Base-by-base conservation (phyloP, 257 asterid genomes). In the Handroanthus guayacan region DNA sequence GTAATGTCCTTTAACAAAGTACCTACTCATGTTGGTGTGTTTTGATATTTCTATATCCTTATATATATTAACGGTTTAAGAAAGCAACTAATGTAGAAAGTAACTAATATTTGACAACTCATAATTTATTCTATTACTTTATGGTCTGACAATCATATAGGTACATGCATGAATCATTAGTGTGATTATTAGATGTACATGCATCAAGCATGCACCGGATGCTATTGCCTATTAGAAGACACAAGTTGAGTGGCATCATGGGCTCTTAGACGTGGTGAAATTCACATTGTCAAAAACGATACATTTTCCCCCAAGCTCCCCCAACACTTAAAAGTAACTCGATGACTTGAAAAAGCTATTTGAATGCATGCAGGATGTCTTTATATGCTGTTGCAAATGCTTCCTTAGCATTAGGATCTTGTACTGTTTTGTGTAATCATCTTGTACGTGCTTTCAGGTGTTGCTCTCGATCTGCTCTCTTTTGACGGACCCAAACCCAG, bases 401-500 rank as follows among this genome's bases (percentile, higher is more conserved):
- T n/a, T 11, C 12, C 16, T 39, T 3, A 5, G 43, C 9, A 58
- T 25, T 58, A 1, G 41, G 43, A 58, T 9, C 65, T 9, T 31
- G 31, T 6, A 3, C 47, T 71, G 45, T 8, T 11, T 14, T 6
- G 5, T 11, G 36, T 55, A 75, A 55, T 20, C 6, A 41, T 62
- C 5, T 57, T 44, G 57, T 72, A 17, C 25, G 41, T 57, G n/a
- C 14, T 57, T 58, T 39, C 75, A 82, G 82, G 82, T 82, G 58
- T 74, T 82, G 83, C 83, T 78, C 37, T 82, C 86, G 1, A 78
- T 78, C 56, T 82, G 86, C 31, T 82, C 86, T 9, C 86, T 89
- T 52, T 68, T 91, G 71, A 87, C 96, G 78, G 97, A 91, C 67
- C 97, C 96, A 47, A 89, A 91, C 81, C 97, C 94, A 0, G 97